Evolutionary conservation across 2,329 filamentous ascomycete genomes (phyloP), one percentile per base, ranked within the genome.

Genomic region (Zymoseptoria passerinii): DNA sequence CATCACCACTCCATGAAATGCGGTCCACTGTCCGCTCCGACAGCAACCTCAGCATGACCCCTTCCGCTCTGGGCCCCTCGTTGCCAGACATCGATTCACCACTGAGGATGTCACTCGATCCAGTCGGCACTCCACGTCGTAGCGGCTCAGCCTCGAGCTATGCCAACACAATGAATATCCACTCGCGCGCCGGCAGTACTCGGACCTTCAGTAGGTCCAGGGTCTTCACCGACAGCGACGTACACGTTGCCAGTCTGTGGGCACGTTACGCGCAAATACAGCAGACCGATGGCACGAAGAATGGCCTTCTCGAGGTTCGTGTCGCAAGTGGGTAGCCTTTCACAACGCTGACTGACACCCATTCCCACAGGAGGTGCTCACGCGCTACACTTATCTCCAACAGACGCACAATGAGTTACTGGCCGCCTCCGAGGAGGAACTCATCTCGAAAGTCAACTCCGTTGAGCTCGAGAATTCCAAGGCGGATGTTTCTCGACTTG

Each of bases 321-420:
- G 5, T 3, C 13, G 23, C 35, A 16, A 18, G 10, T 10, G 5
- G 50, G 18, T 51, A 40, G 9, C 44, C 54, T 44, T 35, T 49
- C 20, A 23, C 51, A 27, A 28, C 48, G 27, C 13, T 27, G 28
- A 53, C 57, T 28, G 13, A 57, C 35, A 44, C 13, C 4, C 13
- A 54, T 44, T 19, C 48, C 64, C 57, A 18, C 51, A 76, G 72
- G 75, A 77, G 59, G 60, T 78, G 10, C 64, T 77, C 48, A 66
- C 61, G 28, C 71, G 74, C n/a, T 75, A 77, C 61, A 70, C 75
- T 52, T 69, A 67, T 55, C 58, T 76, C 6, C 61, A 61, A 44
- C 67, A 72, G 35, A 65, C 73, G 61, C 69, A 73, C 52, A 59
- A 61, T 28, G 55, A 65, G 5, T 62, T 50, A n/a, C 63, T 60